Conservation (phyloP, 345 rosid species). For the Sisymbrium altissimum region DNA sequence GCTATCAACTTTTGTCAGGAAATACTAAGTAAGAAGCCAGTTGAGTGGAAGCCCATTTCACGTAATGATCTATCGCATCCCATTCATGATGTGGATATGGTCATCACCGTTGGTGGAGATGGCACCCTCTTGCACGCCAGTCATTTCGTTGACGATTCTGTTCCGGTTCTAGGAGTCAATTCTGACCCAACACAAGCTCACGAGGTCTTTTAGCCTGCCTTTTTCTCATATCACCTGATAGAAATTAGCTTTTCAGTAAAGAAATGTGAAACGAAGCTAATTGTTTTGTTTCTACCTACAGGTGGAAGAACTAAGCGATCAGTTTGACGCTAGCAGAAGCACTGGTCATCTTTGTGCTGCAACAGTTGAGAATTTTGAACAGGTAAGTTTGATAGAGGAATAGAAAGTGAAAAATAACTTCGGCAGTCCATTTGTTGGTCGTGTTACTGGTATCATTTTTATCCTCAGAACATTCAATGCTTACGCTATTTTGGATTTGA, state of each 20-base stretch:
- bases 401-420: too few relatives aligned
- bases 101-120: slow-evolving; percentile 88
- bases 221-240: background rate
- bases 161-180: slow-evolving; percentile 81
- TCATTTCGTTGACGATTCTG: slow-evolving; percentile 73
- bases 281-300: slow-evolving; percentile 17
- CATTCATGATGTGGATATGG: slow-evolving; percentile 69
- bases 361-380: slow-evolving; percentile 72
- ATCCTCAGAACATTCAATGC: background rate
- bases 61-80: slow-evolving; percentile 53
- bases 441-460: background rate
- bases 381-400: slow-evolving; percentile 41
- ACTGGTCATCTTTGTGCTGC: slow-evolving; percentile 88
- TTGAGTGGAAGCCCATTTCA: slow-evolving; percentile 62
- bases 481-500: background rate
- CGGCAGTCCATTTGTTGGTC: background rate
- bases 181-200: slow-evolving; percentile 83
- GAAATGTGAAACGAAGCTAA: background rate
- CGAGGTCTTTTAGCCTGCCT: slow-evolving; percentile 48
- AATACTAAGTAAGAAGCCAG: slow-evolving; percentile 54
- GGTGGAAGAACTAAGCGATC: slow-evolving; percentile 63
- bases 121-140: slow-evolving; percentile 95
- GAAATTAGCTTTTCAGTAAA: background rate
- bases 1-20: slow-evolving; percentile 67
- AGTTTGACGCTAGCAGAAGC: slow-evolving; percentile 87